phyloP scores from a whole-genome alignment of 2,329 filamentous ascomycete genomes.

The Sclerotinia subarctica region DNA sequence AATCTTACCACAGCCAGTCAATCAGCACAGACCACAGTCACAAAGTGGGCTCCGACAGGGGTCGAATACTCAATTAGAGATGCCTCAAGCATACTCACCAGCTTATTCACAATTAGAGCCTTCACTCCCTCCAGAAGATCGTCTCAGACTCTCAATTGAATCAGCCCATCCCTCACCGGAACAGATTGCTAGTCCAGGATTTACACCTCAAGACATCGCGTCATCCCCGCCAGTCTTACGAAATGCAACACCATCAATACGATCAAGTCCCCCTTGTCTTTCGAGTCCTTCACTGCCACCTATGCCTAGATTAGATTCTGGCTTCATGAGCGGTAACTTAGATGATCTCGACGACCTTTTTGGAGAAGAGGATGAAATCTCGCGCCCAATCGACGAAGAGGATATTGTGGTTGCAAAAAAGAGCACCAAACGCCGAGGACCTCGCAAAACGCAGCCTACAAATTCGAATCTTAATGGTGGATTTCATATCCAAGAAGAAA shows the following conservation, averaged over 20 bases:
- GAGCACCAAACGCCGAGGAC: conserved; percentile 32
- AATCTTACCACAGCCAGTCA: conserved; percentile 39
- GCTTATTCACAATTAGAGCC: conserved; percentile 42
- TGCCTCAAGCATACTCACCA: conserved; percentile 39
- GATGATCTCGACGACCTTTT: conserved; percentile 46
- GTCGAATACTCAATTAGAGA: conserved; percentile 51
- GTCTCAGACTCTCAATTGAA: conserved; percentile 41
- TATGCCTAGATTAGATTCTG: conserved; percentile 63
- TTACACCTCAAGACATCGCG: conserved; percentile 77
- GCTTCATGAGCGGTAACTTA: conserved; percentile 78
- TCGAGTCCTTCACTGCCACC: conserved; percentile 59
- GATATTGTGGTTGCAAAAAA: conserved; percentile 39
- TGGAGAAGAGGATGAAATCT: conserved; percentile 51
- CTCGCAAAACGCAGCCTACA: conserved; percentile 21
- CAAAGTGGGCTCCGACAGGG: conserved; percentile 58
- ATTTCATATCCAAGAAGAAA: conserved; percentile 40
- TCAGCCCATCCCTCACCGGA: conserved; percentile 49
- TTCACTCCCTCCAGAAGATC: conserved; percentile 36
- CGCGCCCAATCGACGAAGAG: conserved; percentile 40
- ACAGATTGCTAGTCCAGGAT: conserved; percentile 48
- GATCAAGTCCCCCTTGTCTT: conserved; percentile 76
- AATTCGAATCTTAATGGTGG: conserved; percentile 27
- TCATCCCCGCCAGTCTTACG: conserved; percentile 85
- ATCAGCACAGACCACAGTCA: conserved; percentile 29
- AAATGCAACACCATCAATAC: conserved; percentile 56